Percentiles rank a stretch among this genome's conserved stretches.
Conservation (phyloP, 2,329 filamentous ascomycete species). For the Trichoderma cornu-damae region DNA sequence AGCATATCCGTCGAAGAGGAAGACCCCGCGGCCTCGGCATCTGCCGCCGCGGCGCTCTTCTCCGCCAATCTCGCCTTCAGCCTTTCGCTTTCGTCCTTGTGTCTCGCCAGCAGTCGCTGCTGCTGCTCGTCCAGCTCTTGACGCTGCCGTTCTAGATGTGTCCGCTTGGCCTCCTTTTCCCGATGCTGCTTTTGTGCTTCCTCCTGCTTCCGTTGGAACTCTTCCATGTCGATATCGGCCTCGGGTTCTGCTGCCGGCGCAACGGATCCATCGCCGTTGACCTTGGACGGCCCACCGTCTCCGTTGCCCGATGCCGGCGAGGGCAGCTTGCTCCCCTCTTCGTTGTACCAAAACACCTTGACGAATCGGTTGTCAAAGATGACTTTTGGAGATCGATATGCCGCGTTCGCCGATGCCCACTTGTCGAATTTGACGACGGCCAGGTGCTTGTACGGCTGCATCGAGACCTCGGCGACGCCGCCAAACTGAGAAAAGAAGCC, state of each 20-base stretch:
- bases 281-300: constrained; percentile 25
- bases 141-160: constrained; percentile 57
- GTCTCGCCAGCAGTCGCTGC: constrained; percentile 55
- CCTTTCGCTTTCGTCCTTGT: constrained; percentile 62
- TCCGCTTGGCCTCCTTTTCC: constrained; percentile 57
- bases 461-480: constrained; percentile 54
- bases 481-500: constrained; percentile 71
- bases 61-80: constrained; percentile 50
- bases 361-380: constrained; percentile 85
- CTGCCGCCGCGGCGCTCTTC: constrained; percentile 28
- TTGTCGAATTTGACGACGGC: constrained; percentile 65
- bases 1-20: constrained; percentile 52
- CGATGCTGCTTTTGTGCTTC: constrained; percentile 66
- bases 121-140: constrained; percentile 62
- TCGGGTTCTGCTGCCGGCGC: constrained; percentile 31
- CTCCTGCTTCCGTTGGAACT: constrained; percentile 62
- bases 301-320: constrained; percentile 26
- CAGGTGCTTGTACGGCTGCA: constrained; percentile 61
- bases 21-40: constrained; percentile 5
- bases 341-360: constrained; percentile 73
- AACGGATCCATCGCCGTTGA: constrained; percentile 19
- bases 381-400: constrained; percentile 70
- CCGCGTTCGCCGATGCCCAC: constrained; percentile 61
- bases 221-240: constrained; percentile 62
- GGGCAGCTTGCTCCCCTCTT: constrained; percentile 37